Evolutionary conservation across 78 protist species (phyloP).

Genomic region (Acrasis kona): DNA sequence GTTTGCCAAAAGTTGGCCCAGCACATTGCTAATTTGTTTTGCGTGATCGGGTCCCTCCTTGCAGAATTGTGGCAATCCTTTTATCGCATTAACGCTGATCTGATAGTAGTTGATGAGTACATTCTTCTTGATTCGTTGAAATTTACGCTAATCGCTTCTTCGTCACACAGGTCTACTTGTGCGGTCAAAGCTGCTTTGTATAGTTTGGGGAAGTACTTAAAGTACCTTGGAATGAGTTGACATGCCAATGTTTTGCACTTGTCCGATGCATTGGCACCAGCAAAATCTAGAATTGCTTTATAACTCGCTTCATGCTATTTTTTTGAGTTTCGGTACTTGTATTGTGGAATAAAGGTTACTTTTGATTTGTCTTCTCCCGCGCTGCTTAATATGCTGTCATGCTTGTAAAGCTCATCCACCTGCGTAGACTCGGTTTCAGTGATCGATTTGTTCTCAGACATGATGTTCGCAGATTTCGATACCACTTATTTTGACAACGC

Average conservation of each 20-base stretch:
- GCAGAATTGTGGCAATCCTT: background rate
- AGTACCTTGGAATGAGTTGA: background rate
- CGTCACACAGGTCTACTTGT: background rate
- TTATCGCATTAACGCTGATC: background rate
- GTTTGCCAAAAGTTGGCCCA: background rate
- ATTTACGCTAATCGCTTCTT: background rate
- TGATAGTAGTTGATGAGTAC: too few species aligned
- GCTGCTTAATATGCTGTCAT: too few species aligned
- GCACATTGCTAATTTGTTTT: background rate
- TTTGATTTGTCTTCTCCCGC: background rate
- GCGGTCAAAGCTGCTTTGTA: background rate
- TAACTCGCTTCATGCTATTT: background rate
- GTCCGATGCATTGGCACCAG: background rate
- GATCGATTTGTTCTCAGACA: too few species aligned
- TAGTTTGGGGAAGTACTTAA: background rate
- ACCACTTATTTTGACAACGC: too few species aligned
- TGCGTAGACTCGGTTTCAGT: too few species aligned
- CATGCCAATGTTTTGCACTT: background rate
- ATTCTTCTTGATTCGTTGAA: background rate
- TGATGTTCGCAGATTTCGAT: too few species aligned
- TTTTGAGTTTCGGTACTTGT: background rate
- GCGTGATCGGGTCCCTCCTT: background rate
- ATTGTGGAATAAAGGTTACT: too few species aligned
- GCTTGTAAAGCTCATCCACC: too few species aligned
- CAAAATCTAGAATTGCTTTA: background rate